Base-by-base conservation (phyloP, 768 basidiomycete species). In the Suillus paluster region DNA sequence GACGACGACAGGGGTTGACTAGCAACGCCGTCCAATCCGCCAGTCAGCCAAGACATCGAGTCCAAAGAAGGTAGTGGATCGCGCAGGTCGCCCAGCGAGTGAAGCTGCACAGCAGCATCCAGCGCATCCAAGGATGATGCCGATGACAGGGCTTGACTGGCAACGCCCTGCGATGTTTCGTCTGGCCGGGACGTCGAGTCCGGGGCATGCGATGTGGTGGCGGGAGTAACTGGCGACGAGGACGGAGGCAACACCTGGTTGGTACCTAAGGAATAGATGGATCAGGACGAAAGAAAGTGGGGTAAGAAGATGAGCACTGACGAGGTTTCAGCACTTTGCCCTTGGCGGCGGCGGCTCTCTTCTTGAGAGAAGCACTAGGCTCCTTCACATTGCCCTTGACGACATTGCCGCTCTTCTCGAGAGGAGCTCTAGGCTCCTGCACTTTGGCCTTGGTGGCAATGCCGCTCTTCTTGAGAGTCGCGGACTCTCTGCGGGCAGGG, bases 171-270 rank as follows among this genome's bases (percentile, higher is more conserved):
- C 19, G 5, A 50, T 33, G 19, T 17, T 11, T 30, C 30, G 11
- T 33, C 19, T 19, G 19, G 30, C 49, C 30, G 30, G 30, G 30
- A 33, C 30, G 30, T n/a, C 49, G 11, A 50, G 30, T n/a, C 19
- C 30, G 19, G 10, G 19, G 19, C 11, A 33, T 19, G 11, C 3
- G 30, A 50, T 30, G 30, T 33, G 27, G 49, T n/a, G 27, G 49
- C 30, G 27, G 49, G 49, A 33, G 30, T 33, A 19, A 50, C 11
- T 30, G 19, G 19, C n/a, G 19, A 50, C 30, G 49, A 50, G 49
- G 49, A 33, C 19, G 19, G 49, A n/a, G 19, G 27, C 30, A 50
- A 50, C 49, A n/a, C 49, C 49, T 14, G 49, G 49, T 50, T 50
- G 49, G 30, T 50, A 33, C 11, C 49, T 50, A 33, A 50, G 10